Base-by-base conservation (phyloP, 352 stramenopile genomes). In the Blastocystis sp. region DNA sequence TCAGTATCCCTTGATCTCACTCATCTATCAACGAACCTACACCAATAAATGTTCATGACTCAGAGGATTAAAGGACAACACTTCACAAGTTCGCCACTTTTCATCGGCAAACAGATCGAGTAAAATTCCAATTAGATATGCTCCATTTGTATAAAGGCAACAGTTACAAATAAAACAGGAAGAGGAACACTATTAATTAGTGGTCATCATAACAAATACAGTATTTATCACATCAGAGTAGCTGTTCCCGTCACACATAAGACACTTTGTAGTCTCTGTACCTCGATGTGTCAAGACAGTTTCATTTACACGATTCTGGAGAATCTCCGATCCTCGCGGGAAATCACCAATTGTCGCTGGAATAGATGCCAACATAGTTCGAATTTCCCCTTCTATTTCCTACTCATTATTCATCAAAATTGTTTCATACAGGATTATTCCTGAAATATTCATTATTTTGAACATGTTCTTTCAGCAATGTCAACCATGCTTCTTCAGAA, bases 21-120 rank as follows among this genome's bases (percentile, higher is more conserved):
- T 22, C 0, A 68, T 4, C 1, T 22, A 19, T 24, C 40, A 11
- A 6, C 2, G 19, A 6, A 13, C 17, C 35, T 15, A 84, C 73
- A 66, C n/a, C 0, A 84, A 9, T 9, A 64, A 48, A 44, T 84
- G 73, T 15, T 19, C 15, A n/a, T 69, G 73, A 30, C 53, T 69
- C 4, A 84, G 22, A 5, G 73, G 73, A 30, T 84, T 51, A 42
- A 84, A 84, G 1, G 73, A 44, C n/a, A 84, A 19, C 13, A 84
- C 30, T 17, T 64, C 24, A 30, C 73, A 84, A 5, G 33, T 24
- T 3, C 19, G 19, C 73, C 73, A 84, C 13, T 84, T 54, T 22
- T 24, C 30, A 19, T 64, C 73, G 5, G 54, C 27, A 56, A 84
- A 84, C 51, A 84, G 22, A 66, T 84, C 51, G 9, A 84, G 15